Evolutionary conservation across 1,139 yeast species (phyloP), one percentile per base, ranked within the genome.

Genomic region (Blastobotrys elegans): DNA sequence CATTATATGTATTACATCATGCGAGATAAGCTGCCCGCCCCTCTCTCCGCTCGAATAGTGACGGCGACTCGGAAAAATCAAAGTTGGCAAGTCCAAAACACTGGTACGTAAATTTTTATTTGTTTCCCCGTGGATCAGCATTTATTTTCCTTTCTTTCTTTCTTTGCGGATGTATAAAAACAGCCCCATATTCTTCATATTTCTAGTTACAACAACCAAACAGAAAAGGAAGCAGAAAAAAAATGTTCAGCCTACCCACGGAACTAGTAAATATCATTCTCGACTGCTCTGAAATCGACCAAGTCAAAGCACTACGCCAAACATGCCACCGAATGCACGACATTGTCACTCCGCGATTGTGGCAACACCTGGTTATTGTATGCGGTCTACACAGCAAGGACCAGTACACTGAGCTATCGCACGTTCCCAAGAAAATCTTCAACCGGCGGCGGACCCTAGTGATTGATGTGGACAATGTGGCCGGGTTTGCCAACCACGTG

Each of bases 291-390:
- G 38, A 32, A 6, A 32, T 33, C 31, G 26, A 34, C 20, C 31
- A 26, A 26, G 10, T 37, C 20, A 26, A n/a, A 14, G 7, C 5
- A 18, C 20, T 21, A 4, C 35, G 46, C n/a, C 22, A n/a, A 17
- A 30, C 37, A n/a, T n/a, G 37, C 36, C 41, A 26, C 21, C 41
- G 41, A 20, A 27, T 36, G 24, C 41, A 36, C 30, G 37, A 43
- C 20, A 36, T 43, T 16, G 29, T 20, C 8, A 36, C 46, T 3
- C 36, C 41, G 2, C 32, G 41, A 21, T 7, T 43, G 7, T 43
- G 46, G 46, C 22, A 36, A 13, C 41, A 43, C 24, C 17, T 43
- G 41, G 46, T 43, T n/a, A 11, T 43, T n/a, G 22, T 43, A 14
- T 43, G 46, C 36, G 46, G 46, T 8, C 36, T 43, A 14, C 46